Base-by-base conservation (phyloP, 495 filamentous ascomycete species). In the Aspergillus carlsbadensis region DNA sequence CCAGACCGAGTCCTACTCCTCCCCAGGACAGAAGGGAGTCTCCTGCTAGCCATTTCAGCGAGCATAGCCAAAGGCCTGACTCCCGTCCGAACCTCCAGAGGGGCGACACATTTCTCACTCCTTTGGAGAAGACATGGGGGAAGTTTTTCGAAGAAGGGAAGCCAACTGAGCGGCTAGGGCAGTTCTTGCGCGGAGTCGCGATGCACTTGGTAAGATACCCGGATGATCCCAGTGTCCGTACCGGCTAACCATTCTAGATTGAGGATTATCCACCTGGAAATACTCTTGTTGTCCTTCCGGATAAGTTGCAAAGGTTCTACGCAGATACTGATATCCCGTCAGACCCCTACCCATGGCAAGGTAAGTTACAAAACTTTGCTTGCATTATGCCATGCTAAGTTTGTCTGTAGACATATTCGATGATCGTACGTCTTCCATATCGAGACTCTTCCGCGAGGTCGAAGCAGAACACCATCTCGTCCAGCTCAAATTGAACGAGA, bases 271-370 rank as follows among this genome's bases (percentile, higher is more conserved):
- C 84, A 18, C 89, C 91, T 0, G 79, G 78, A 35, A 84, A 86
- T 31, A 90, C 81, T 37, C 77, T 94, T 37, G 89, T 96, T n/a
- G 82, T 96, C 29, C 84, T 87, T 0, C 89, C 91, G 2, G 75
- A 82, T 6, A 96, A 96, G 71, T 82, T 97, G 78, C 79, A 84
- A 13, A 78, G 82, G 47, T 92, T 93, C 57, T 96, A 96, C 65
- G 73, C 80, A 18, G 84, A 79, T 49, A 84, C 87, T 53, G 68
- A 75, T 45, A 64, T 93, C 3, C 60, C 81, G 1, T 69, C 78
- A 24, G 91, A 96, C 64, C 70, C 73, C 35, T 87, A 85, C 67
- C 81, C 86, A 42, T 90, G 87, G 86, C 70, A 81, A 59, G 72
- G 83, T 86, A 50, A 69, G 8, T 7, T 22, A 1, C 14, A 47